Percentiles rank a stretch among this genome's conserved stretches.
Evolutionary conservation across 1,139 yeast species (phyloP).

Genomic region (Martiniozyma asiatica): DNA sequence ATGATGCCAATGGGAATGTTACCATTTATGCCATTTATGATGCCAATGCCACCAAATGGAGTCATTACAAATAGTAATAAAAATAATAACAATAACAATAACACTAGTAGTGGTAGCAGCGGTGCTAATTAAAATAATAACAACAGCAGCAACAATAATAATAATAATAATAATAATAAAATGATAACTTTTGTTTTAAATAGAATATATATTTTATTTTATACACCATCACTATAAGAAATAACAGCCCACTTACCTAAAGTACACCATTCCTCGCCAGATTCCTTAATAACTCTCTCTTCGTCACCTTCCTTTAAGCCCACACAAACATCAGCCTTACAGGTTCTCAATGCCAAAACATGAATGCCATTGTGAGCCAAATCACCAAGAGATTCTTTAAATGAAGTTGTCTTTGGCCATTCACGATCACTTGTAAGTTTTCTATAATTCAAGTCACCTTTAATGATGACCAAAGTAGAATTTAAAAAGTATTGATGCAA

Average conservation of each 20-base stretch:
- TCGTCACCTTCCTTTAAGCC: constrained; percentile 67
- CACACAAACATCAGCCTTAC: constrained; percentile 94
- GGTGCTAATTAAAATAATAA: no score
- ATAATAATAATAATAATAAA: constrained; percentile 18
- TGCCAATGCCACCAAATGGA: no score
- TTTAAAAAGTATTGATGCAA: constrained; percentile 38
- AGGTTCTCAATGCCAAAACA: constrained; percentile 70
- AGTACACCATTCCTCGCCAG: constrained; percentile 71
- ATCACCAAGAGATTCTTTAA: constrained; percentile 55
- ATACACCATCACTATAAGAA: constrained; percentile 33
- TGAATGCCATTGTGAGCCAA: constrained; percentile 52
- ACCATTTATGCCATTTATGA: constrained; percentile 9
- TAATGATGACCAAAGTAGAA: constrained; percentile 68
- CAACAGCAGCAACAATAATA: constrained; percentile 1
- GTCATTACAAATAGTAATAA: no score
- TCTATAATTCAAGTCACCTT: constrained; percentile 94
- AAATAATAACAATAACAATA: no score
- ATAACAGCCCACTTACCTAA: constrained; percentile 93
- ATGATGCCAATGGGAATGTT: constrained; percentile 11
- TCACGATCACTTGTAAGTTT: constrained; percentile 81
- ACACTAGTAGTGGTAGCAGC: no score
- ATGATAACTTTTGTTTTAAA: background rate
- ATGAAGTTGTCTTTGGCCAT: constrained; percentile 79
- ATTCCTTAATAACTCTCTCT: constrained; percentile 48
- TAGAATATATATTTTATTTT: background rate